Base-by-base conservation (phyloP, 2,329 filamentous ascomycete species). In the Mycogone perniciosa region DNA sequence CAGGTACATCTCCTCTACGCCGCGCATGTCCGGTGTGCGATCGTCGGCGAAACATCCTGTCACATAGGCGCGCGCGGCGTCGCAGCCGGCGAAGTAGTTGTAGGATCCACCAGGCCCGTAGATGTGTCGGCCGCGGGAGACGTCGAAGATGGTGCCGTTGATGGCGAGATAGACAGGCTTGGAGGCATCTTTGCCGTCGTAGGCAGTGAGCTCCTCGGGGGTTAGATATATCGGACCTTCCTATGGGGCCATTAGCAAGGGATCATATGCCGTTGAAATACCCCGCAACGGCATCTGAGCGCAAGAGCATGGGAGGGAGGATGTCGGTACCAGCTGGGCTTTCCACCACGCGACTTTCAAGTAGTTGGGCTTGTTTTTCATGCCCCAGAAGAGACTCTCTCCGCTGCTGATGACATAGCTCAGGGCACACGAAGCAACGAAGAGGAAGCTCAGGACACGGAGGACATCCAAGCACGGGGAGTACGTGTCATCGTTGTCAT, bases 41-140 rank as follows among this genome's bases (percentile, higher is more conserved):
- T 99, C 93, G 56, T 89, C 85, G 37, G 81, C 74, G 72, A 99
- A 99, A 69, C 93, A 99, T 13, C 89, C 89, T 2, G 93, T 97
- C 7, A 99, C 84, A 68, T 90, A 99, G 20, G 85, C 89, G 44
- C 93, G 85, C 10, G 87, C 83, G 33, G 92, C 91, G 69, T 99
- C 93, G 55, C 79, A 78, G 54, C 92, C 93, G 0, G 90, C 82
- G 68, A 99, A 96, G 71, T 86, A 85, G 62, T 84, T 78, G 75
- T 99, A 99, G 35, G 82, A 83, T 4, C 91, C 93, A 30, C 89
- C 90, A 0, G 91, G 85, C 1, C 88, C 88, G 73, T 93, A 93
- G 70, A 86, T 74, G 67, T 78, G 68, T 59, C 80, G 76, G 48
- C 83, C 84, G 31, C 77, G 71, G n/a, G 81, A 80, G 38, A 95